These are phyloP conservation scores for Pythium coloratum DNA, from an alignment of 352 stramenopile species.

Conservation along the genomic window DNA sequence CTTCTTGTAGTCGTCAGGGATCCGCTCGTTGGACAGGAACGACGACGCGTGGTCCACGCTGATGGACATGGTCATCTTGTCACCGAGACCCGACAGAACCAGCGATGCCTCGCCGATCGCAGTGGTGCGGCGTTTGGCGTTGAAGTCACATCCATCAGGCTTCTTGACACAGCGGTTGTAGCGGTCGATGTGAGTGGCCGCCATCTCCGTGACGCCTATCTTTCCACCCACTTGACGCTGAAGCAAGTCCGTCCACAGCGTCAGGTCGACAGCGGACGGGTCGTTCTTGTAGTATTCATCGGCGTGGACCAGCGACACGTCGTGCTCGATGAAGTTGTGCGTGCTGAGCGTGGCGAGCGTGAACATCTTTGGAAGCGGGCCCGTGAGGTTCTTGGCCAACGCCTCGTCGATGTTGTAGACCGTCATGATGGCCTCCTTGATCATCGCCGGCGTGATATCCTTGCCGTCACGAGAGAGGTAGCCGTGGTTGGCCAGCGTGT, in stretches of 20 bases:
- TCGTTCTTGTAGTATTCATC: background rate
- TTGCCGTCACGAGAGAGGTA: slow-evolving; percentile 46
- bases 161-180: background rate
- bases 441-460: slow-evolving; percentile 25
- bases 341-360: background rate
- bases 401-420: background rate
- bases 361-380: background rate
- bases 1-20: background rate
- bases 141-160: background rate
- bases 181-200: background rate
- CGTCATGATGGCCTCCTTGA: background rate
- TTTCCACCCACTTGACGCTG: background rate
- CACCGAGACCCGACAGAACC: background rate
- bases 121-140: background rate
- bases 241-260: background rate
- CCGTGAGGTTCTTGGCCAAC: background rate
- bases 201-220: background rate
- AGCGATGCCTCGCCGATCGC: background rate
- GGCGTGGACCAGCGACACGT: background rate
- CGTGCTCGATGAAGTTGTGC: background rate
- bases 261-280: background rate
- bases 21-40: background rate
- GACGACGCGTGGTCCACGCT: background rate
- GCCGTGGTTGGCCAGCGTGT: slow-evolving; percentile 52
- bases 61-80: background rate